These are phyloP conservation scores for Mallotus repandus DNA, from an alignment of 441 rosid genomes.

Conservation along the genomic window DNA sequence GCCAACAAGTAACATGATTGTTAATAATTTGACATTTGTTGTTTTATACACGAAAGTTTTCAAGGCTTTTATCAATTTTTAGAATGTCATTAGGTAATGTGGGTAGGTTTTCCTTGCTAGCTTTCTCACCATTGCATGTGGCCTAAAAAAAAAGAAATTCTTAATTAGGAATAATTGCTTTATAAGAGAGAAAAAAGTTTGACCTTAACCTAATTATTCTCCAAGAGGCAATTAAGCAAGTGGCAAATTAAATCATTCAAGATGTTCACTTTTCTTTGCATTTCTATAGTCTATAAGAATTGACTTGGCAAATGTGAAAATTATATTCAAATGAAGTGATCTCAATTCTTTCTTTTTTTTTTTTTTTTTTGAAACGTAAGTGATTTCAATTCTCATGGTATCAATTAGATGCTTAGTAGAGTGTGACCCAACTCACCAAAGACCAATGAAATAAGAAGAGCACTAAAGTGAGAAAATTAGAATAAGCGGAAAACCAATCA, in stretches of 20 bases:
- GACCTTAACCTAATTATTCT: neutral
- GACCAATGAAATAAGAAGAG: neutral
- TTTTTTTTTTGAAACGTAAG: too few relatives aligned
- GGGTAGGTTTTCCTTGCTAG: too few relatives aligned
- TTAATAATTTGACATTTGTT: neutral
- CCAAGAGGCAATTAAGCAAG: neutral
- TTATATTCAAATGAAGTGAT: slow-evolving; percentile 2
- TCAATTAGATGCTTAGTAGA: neutral
- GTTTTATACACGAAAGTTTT: too few relatives aligned
- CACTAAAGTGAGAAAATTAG: neutral
- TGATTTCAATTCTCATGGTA: neutral
- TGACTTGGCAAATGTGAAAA: neutral
- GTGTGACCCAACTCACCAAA: slow-evolving; percentile 19
- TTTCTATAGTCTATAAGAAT: neutral
- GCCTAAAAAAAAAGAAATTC: neutral
- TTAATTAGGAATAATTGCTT: neutral
- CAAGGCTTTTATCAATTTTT: too few relatives aligned
- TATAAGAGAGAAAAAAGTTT: neutral
- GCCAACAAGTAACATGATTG: neutral
- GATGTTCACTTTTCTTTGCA: neutral
- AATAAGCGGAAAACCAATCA: neutral
- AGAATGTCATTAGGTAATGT: too few relatives aligned
- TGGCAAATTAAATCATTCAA: neutral
- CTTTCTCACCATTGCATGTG: too few relatives aligned
- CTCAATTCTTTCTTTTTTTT: too few relatives aligned